phyloP scores from a whole-genome alignment of 192 early-diverging fungal genomes.

The Coemansia sp. region DNA sequence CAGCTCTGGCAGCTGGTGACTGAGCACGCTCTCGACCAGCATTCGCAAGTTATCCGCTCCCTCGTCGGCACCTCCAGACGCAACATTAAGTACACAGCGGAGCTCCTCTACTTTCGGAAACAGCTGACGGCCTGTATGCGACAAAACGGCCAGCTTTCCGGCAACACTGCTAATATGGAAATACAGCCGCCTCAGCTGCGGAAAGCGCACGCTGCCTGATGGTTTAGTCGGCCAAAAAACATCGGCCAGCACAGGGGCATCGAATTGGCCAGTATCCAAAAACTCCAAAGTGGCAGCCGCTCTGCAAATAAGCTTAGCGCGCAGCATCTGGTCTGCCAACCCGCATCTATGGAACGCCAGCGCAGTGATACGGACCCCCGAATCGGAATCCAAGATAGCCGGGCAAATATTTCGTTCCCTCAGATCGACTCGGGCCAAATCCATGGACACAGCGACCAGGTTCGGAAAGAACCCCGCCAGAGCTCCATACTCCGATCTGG shows the following conservation, averaged over 20 bases:
- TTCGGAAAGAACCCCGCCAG: constrained; percentile 24
- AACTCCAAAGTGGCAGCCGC: constrained; percentile 9
- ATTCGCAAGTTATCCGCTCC: neutral
- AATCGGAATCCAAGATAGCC: neutral
- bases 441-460: constrained; percentile 1
- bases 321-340: neutral
- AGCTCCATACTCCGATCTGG: constrained; percentile 29
- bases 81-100: neutral
- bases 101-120: neutral
- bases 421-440: constrained; percentile 6
- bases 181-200: neutral
- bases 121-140: neutral
- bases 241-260: neutral
- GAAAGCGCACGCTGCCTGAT: neutral
- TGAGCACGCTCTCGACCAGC: neutral
- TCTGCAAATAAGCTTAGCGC: neutral
- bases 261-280: constrained; percentile 5
- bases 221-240: constrained; percentile 7
- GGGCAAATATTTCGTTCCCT: constrained; percentile 3
- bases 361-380: neutral
- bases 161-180: neutral
- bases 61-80: neutral
- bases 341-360: constrained; percentile 2
- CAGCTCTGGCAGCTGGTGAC: neutral
- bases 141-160: neutral